Base-by-base conservation (phyloP, 495 filamentous ascomycete species). In the Hypoxylon crocopeplum region DNA sequence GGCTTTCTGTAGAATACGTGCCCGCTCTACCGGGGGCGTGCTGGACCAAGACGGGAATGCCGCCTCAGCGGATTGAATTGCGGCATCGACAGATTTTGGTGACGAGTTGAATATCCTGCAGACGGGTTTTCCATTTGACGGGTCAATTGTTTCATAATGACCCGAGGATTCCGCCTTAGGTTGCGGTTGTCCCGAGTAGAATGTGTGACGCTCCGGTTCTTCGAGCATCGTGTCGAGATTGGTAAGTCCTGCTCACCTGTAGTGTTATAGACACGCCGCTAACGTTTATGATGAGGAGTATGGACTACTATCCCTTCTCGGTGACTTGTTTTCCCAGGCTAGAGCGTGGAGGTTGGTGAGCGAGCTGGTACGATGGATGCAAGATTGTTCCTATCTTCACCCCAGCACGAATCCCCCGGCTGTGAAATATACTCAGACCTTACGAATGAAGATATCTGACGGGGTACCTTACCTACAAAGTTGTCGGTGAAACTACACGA, bases 1-100 rank as follows among this genome's bases (percentile, higher is more conserved):
- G 1, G 88, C 88, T 56, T 80, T 83, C 20, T 88, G 86, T 13
- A 92, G 81, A 59, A 91, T 88, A 15, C 88, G 86, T 1, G 85
- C 82, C 20, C 88, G 86, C 37, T 77, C 80, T 63, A 87, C 77
- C 4, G 85, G 75, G 6, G 88, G 79, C 8, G 82, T 89, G 37
- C 77, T 71, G 3, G 87, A 87, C 88, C 88, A 92, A 0, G 78
- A 72, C 0, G 78, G 74, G 66, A 92, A 91, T 11, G 88, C 87
- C 20, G 68, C 64, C 36, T 79, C 74, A 12, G 86, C 88, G 37
- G 87, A 81, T 30, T 70, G 59, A 62, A 91, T 79, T 4, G 88
- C 90, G 11, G 79, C 76, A 60, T 90, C 86, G 64, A 91, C 67
- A 66, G 91, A 85, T 52, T 80, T 67, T 12, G 77, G 68, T 8